phyloP scores from a whole-genome alignment of 371 early-diverging fungal genomes.

The Mortierella polycephala region DNA sequence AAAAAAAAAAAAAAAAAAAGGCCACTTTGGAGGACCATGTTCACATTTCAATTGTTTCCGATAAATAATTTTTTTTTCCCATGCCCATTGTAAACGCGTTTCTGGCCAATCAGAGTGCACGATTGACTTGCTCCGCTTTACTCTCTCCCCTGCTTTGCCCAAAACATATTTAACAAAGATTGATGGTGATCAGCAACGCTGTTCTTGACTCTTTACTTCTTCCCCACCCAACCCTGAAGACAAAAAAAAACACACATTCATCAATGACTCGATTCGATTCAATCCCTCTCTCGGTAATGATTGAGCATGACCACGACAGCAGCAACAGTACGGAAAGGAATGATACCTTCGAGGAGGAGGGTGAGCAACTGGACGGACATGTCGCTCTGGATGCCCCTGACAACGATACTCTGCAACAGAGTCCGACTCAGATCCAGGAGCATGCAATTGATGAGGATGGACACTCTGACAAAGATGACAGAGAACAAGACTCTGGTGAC shows the following conservation, averaged over 20 bases:
- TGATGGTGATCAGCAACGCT: too few species aligned
- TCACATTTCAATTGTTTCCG: neutral
- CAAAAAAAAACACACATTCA: neutral
- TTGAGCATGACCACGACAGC: neutral
- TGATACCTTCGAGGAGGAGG: neutral
- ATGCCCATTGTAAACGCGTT: slow-evolving; percentile 38
- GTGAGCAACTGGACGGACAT: too few species aligned
- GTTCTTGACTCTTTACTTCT: too few species aligned
- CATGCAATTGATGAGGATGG: neutral
- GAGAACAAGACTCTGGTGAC: neutral
- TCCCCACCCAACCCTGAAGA: too few species aligned
- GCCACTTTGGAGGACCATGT: neutral
- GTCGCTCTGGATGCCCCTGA: neutral
- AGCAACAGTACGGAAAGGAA: neutral
- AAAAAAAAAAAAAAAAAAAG: neutral
- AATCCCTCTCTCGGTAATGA: neutral
- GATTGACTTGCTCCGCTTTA: neutral
- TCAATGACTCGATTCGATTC: neutral
- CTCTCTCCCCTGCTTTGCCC: neutral
- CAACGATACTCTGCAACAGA: neutral
- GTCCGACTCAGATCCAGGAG: neutral
- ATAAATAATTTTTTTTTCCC: slow-evolving; percentile 10
- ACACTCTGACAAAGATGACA: neutral
- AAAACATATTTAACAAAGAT: too few species aligned
- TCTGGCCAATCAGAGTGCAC: slow-evolving; percentile 31